Evolutionary conservation across 495 filamentous ascomycete genomes (phyloP).

Genomic region (Lophium mytilinum): DNA sequence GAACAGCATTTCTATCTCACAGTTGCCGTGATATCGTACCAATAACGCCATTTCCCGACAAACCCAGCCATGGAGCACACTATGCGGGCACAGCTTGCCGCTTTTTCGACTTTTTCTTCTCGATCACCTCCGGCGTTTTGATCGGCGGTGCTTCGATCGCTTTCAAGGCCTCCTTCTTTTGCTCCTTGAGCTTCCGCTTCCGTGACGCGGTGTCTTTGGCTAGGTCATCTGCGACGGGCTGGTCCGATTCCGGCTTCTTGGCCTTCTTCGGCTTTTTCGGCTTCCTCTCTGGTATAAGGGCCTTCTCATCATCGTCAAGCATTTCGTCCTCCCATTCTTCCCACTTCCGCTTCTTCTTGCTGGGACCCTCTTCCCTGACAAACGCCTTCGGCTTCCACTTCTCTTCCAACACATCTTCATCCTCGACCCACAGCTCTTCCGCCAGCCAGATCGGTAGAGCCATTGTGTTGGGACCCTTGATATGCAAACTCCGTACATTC

Average conservation of each 20-base stretch:
- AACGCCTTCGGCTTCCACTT: conserved; percentile 32
- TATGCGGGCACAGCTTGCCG: neutral
- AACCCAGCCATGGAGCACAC: neutral
- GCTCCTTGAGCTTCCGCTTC: conserved; percentile 43
- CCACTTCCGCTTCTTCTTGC: conserved; percentile 31
- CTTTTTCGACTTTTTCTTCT: conserved; percentile 2
- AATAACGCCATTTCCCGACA: neutral
- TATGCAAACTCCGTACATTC: conserved; percentile 70
- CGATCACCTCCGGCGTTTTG: neutral
- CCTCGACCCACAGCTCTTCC: conserved; percentile 79
- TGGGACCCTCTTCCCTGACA: conserved; percentile 32
- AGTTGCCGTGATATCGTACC: neutral
- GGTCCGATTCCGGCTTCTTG: conserved; percentile 47
- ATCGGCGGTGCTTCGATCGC: conserved; percentile 21
- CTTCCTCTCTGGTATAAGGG: neutral
- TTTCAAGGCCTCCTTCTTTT: conserved; percentile 38
- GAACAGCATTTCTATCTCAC: neutral
- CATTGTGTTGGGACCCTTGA: conserved; percentile 80
- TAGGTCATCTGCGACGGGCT: conserved; percentile 41
- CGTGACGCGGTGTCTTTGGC: conserved; percentile 25
- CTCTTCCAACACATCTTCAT: conserved; percentile 63
- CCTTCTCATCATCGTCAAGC: conserved; percentile 39
- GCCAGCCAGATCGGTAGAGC: conserved; percentile 90
- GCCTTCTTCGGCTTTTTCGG: conserved; percentile 39
- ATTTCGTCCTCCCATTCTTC: conserved; percentile 26